Evolutionary conservation across 2,329 filamentous ascomycete species (phyloP).

Genomic region (Talaromyces marneffei): DNA sequence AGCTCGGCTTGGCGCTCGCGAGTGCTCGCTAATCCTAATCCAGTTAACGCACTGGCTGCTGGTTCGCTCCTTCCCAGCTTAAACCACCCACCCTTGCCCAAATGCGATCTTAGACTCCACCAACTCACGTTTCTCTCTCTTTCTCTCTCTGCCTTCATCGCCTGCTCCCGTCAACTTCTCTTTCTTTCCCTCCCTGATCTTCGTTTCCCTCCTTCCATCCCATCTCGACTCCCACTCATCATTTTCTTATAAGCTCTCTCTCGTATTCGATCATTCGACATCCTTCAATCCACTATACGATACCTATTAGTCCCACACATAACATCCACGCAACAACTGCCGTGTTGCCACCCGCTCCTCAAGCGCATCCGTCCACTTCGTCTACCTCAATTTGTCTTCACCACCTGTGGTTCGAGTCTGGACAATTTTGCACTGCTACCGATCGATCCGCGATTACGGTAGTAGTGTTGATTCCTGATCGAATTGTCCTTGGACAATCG

Average conservation of each 20-base stretch:
- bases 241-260: not conserved
- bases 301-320: slow-evolving; percentile 5
- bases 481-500: slow-evolving; percentile 11
- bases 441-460: not conserved
- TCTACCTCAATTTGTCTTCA: not conserved
- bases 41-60: not conserved
- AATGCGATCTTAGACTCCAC: not conserved
- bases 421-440: slow-evolving; percentile 7
- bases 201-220: slow-evolving; percentile 4
- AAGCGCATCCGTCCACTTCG: not conserved
- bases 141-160: slow-evolving; percentile 4
- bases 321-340: slow-evolving; percentile 12
- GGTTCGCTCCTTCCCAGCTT: slow-evolving; percentile 3
- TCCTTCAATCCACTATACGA: not conserved
- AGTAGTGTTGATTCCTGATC: not conserved
- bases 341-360: slow-evolving; percentile 9
- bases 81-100: slow-evolving; percentile 5
- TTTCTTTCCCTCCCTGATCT: slow-evolving; percentile 4
- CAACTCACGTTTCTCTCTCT: slow-evolving; percentile 12
- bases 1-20: not conserved
- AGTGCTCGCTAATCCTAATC: not conserved
- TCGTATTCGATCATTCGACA: not conserved
- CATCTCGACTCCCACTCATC: slow-evolving; percentile 9
- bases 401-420: not conserved
- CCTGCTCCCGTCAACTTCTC: slow-evolving; percentile 11